A percentile compares a stretch with the other conserved stretches of the same genome.
Conservation (phyloP, 2,329 filamentous ascomycete genomes). For the Dissoconium aciculare region DNA sequence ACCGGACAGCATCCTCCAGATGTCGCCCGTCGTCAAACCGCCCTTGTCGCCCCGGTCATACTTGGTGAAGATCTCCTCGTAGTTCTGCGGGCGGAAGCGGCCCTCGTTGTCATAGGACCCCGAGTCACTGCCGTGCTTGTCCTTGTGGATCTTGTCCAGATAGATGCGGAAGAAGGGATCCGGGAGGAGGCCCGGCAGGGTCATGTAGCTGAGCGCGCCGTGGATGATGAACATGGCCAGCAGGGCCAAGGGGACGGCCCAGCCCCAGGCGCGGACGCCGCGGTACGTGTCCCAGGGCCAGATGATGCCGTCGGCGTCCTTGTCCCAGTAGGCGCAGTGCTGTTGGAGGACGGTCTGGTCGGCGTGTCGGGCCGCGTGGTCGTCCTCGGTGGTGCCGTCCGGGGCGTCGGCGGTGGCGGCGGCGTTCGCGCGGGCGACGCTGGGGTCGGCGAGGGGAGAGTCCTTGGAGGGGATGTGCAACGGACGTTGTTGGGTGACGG, state of each 20-base stretch:
- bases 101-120: slow-evolving; percentile 33
- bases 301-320: slow-evolving; percentile 38
- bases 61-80: slow-evolving; percentile 36
- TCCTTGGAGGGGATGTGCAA: slow-evolving; percentile 14
- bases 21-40: slow-evolving; percentile 27
- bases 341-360: slow-evolving; percentile 37
- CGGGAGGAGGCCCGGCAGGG: slow-evolving; percentile 28
- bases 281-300: slow-evolving; percentile 38
- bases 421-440: slow-evolving; percentile 29
- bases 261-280: slow-evolving; percentile 34
- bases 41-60: slow-evolving; percentile 28
- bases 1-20: slow-evolving; percentile 26
- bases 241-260: slow-evolving; percentile 29
- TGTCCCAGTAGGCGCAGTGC: slow-evolving; percentile 39
- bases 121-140: slow-evolving; percentile 31
- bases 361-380: slow-evolving; percentile 26
- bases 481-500: slow-evolving; percentile 14
- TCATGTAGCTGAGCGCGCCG: slow-evolving; percentile 36
- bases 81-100: slow-evolving; percentile 31
- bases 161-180: slow-evolving; percentile 31
- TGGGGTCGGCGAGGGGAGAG: slow-evolving; percentile 17
- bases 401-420: slow-evolving; percentile 28
- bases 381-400: slow-evolving; percentile 28
- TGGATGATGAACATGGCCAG: slow-evolving; percentile 36
- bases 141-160: slow-evolving; percentile 27